phyloP scores from a whole-genome alignment of 2,329 filamentous ascomycete species.

The Fusarium pilosicola region DNA sequence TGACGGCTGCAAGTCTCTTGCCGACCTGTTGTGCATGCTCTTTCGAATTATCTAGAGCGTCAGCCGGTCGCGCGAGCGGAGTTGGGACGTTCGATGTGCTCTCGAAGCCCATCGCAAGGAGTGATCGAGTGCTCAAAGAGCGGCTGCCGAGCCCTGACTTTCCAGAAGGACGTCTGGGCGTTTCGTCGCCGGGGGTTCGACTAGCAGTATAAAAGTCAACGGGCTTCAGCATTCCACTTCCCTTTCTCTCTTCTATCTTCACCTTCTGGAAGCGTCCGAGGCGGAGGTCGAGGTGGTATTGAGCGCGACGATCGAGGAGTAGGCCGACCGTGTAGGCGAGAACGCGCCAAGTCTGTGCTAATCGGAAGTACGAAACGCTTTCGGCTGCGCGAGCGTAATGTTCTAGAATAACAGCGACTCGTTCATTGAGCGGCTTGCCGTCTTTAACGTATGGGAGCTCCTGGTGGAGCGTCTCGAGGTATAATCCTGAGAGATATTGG shows the following conservation, averaged over 20 bases:
- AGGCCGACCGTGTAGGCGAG: slow-evolving; percentile 66
- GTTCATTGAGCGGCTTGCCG: slow-evolving; percentile 54
- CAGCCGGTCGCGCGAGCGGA: slow-evolving; percentile 64
- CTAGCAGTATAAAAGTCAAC: slow-evolving; percentile 39
- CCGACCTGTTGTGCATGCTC: slow-evolving; percentile 46
- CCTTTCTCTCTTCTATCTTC: slow-evolving; percentile 46
- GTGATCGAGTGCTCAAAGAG: slow-evolving; percentile 53
- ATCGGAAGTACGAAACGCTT: slow-evolving; percentile 63
- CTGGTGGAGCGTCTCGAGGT: slow-evolving; percentile 63
- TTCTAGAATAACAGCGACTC: slow-evolving; percentile 64
- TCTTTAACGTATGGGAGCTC: slow-evolving; percentile 57
- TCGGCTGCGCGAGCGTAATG: slow-evolving; percentile 68
- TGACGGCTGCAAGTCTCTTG: slow-evolving; percentile 58
- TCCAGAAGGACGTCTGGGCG: slow-evolving; percentile 48
- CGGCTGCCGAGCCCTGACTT: slow-evolving; percentile 46
- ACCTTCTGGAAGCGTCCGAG: slow-evolving; percentile 53
- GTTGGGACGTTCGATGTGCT: slow-evolving; percentile 72
- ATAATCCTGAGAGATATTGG: slow-evolving; percentile 65
- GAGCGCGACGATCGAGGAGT: slow-evolving; percentile 63
- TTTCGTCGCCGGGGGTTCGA: slow-evolving; percentile 50
- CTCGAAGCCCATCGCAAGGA: slow-evolving; percentile 66
- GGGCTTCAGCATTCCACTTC: slow-evolving; percentile 40
- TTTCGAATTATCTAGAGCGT: slow-evolving; percentile 45
- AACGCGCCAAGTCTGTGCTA: slow-evolving; percentile 73
- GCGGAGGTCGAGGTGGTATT: slow-evolving; percentile 65